Evolutionary conservation across 495 filamentous ascomycete genomes (phyloP), one percentile per base, ranked within the genome.

Genomic region (Talaromyces wortmannii): DNA sequence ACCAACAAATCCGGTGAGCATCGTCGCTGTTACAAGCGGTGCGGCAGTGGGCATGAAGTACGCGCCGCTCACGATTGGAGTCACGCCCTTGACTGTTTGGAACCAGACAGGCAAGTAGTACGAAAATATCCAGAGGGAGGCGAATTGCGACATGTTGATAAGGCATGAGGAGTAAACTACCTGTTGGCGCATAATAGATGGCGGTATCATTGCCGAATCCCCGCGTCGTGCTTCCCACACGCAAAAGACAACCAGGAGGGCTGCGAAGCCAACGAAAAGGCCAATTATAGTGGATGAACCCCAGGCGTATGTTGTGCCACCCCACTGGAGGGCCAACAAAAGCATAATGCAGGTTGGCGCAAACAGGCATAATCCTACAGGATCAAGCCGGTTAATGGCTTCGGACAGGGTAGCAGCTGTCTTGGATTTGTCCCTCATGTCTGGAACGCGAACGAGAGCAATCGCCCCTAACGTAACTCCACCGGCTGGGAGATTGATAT

Each of bases 401-500:
- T 52, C 50, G 4, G 54, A 51, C 17, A 68, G 60, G 12, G 61
- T 55, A 17, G 55, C 53, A 31, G 62, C 59, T 17, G 64, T 30
- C 54, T 63, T 62, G 59, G 76, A 64, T 31, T 72, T 73, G 52
- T 55, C 45, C 13, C 57, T 66, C 3, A 63, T 36, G 51, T 70
- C 54, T 6, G 79, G 78, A 2, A 78, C 66, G 13, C 66, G 59
- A 57, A 80, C 50, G 50, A 79, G 59, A 17, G 73, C 49, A 8
- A 81, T 45, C 8, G 47, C n/a, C 8, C 30, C 32, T 11, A 47
- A 16, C 12, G 67, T 66, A 5, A 65, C 59, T 7, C 36, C 77
- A 15, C 78, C 79, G 29, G 78, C 63, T 4, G 78, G 79, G 12
- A 83, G 65, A 55, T 82, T 82, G 58, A 82, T 75, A 57, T 77